Evolutionary conservation across 257 asterid species (phyloP).

Genomic region (Nemophila menziesii): DNA sequence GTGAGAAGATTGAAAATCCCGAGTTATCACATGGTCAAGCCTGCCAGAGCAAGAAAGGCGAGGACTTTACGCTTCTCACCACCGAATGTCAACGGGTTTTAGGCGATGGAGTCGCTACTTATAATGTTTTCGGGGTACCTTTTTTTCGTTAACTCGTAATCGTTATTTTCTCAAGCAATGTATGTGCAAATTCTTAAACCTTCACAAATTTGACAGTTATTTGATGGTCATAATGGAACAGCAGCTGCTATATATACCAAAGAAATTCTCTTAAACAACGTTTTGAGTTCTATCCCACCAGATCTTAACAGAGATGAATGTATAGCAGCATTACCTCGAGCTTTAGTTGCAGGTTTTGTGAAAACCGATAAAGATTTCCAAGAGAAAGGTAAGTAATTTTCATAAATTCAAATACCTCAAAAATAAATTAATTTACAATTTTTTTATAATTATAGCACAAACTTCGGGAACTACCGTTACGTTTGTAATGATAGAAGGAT

Average conservation of each 20-base stretch:
- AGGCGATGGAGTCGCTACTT: constrained; percentile 89
- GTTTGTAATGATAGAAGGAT: constrained; percentile 85
- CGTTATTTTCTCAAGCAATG: neutral
- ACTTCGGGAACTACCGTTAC: constrained; percentile 97
- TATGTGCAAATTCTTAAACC: neutral
- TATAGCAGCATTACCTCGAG: constrained; percentile 83
- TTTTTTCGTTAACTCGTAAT: neutral
- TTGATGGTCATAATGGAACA: constrained; percentile 98
- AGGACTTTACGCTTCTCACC: constrained; percentile 77
- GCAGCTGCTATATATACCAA: constrained; percentile 91
- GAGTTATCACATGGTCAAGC: constrained; percentile 76
- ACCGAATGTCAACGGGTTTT: constrained; percentile 72
- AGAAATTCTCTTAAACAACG: constrained; percentile 77
- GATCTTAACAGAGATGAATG: constrained; percentile 88
- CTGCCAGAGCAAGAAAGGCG: constrained; percentile 92
- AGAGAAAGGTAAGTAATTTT: constrained; percentile 76
- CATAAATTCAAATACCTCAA: neutral
- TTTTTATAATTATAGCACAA: constrained; percentile 44
- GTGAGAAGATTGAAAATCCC: constrained; percentile 88
- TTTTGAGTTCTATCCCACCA: constrained; percentile 70
- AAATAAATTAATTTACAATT: constrained; percentile 3
- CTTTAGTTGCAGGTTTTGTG: constrained; percentile 91
- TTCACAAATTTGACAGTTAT: constrained; percentile 36
- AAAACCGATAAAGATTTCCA: constrained; percentile 95
- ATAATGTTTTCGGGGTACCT: constrained; percentile 77